These are phyloP conservation scores for Erythrophleum fordii DNA, from an alignment of 306 rosid species.

Conservation along the genomic window DNA sequence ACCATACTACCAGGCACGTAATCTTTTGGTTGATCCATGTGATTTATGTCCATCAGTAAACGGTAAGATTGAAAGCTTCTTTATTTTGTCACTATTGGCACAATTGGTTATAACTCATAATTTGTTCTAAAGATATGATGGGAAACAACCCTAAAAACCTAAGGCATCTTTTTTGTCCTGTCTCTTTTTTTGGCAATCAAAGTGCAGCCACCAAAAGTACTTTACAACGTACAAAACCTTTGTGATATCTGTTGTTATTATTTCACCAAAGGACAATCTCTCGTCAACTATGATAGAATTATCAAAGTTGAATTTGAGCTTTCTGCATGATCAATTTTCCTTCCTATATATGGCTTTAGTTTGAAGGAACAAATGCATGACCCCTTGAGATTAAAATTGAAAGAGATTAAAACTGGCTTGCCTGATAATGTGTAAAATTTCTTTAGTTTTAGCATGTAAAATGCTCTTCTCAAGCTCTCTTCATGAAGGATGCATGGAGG, in stretches of 20 bases:
- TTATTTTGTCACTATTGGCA: too few species aligned
- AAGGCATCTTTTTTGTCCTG: not conserved
- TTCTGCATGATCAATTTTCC: not conserved
- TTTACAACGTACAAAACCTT: not conserved
- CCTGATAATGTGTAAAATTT: not conserved
- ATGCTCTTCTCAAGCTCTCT: not conserved
- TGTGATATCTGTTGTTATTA: not conserved
- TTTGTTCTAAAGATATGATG: slow-evolving; percentile 18
- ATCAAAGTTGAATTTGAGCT: not conserved
- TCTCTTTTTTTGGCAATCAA: slow-evolving; percentile 13
- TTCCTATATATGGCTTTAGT: not conserved
- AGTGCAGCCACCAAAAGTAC: slow-evolving; percentile 12
- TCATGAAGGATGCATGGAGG: not conserved
- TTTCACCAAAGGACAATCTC: not conserved
- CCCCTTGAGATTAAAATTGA: not conserved
- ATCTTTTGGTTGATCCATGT: slow-evolving; percentile 35
- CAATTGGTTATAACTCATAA: too few species aligned
- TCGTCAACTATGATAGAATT: not conserved
- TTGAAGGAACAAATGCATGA: not conserved
- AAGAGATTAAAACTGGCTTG: not conserved
- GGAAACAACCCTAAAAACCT: not conserved
- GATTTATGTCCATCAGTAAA: too few species aligned
- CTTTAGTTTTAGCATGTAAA: not conserved
- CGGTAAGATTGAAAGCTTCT: too few species aligned
- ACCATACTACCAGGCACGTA: not conserved